These are phyloP conservation scores for Stropharia rugosoannulata DNA, from an alignment of 768 basidiomycete genomes.

Conservation along the genomic window DNA sequence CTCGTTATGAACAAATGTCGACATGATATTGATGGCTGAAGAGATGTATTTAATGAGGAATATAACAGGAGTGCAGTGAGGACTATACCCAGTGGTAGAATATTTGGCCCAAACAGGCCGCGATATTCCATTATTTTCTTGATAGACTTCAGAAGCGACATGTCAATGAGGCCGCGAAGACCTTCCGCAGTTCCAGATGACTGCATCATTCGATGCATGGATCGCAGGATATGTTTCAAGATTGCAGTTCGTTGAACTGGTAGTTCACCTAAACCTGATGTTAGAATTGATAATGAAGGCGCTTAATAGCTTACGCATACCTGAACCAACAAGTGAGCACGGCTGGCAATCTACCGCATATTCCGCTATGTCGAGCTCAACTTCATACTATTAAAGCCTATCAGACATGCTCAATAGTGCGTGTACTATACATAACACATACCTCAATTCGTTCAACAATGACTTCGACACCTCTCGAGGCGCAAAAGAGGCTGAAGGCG, in stretches of 20 bases:
- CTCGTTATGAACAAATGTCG: conserved; percentile 97
- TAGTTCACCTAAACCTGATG: conserved; percentile 53
- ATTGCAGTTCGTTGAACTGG: conserved; percentile 74
- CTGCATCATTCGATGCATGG: conserved; percentile 97
- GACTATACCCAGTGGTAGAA: conserved; percentile 77
- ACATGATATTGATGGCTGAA: conserved; percentile 90
- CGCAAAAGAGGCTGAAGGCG: conserved; percentile 85
- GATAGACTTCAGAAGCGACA: conserved; percentile 77
- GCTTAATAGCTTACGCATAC: conserved; percentile 11
- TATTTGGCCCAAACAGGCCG: conserved; percentile 80
- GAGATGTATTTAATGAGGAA: conserved; percentile 2
- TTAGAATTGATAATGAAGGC: background rate
- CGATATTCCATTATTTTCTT: conserved; percentile 87
- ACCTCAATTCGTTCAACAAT: conserved; percentile 90
- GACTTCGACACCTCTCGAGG: conserved; percentile 78
- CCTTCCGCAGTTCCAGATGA: conserved; percentile 93
- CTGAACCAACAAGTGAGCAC: conserved; percentile 20
- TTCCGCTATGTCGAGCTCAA: conserved; percentile 63
- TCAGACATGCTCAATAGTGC: background rate
- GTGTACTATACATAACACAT: conserved; percentile 22
- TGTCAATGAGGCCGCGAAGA: conserved; percentile 91
- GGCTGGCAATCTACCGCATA: conserved; percentile 32
- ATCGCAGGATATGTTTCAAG: conserved; percentile 88
- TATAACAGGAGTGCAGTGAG: background rate
- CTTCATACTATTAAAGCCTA: conserved; percentile 51